Base-by-base conservation (phyloP, 2,329 filamentous ascomycete genomes). In the Talaromyces amestolkiae region DNA sequence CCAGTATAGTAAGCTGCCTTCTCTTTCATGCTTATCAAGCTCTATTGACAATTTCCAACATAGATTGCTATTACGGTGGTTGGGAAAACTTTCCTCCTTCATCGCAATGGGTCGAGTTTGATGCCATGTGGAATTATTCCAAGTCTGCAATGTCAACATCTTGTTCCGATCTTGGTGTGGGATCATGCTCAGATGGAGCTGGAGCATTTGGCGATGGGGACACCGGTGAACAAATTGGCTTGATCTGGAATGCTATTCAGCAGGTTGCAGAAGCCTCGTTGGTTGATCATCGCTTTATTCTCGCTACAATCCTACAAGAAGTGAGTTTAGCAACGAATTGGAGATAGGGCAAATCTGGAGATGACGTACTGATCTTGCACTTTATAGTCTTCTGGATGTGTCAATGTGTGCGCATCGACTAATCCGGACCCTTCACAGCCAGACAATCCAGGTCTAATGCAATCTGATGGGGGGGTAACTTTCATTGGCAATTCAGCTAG, bases 61-160 rank as follows among this genome's bases (percentile, higher is more conserved):
- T 39, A 65, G 63, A 61, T 39, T 65, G 63, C 49, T 65, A 65
- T 31, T 65, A 65, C 11, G 63, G 63, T 5, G 58, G 58, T 19
- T 65, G 63, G 63, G 19, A 58, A 22, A 65, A 56, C 39, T 65
- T 65, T 17, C 63, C 63, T 7, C 37, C 47, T 2, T 15, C 45
- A 11, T 65, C 63, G 11, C 13, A 61, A 61, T 65, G 63, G 63
- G n/a, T 65, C 3, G 63, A 65, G 37, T 65, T 65, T 35, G 63
- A 65, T 47, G 63, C 63, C 5, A 65, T 65, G 63, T 65, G 63
- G 63, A 65, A 65, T 39, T 56, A 65, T 35, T 61, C 63, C 35
- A 65, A 65, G 22, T 61, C 58, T 33, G 63, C 63, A 33, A 61
- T 65, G 63, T 49, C 58, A 10, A 49, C 47, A 19, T 65, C 63